Evolutionary conservation across 139 green algal genomes (phyloP).

Genomic region (Zygnema cylindricum): DNA sequence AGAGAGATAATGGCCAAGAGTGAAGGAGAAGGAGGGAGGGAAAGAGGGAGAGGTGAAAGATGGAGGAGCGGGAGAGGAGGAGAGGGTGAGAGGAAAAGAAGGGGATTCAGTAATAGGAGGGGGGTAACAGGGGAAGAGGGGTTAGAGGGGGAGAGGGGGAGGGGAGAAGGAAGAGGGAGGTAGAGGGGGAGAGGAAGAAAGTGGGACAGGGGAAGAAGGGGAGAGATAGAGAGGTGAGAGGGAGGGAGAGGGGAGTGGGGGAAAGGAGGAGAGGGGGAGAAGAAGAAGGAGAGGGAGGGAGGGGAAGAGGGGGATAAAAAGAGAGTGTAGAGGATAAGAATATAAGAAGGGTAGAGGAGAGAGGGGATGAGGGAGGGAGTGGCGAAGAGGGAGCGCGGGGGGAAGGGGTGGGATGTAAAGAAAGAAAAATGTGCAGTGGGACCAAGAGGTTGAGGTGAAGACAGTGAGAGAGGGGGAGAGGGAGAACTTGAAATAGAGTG

Average conservation of each 20-base stretch:
- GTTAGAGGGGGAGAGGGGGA: not conserved
- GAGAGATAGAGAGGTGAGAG: not conserved
- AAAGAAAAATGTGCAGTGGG: not conserved
- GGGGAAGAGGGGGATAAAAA: conserved; percentile 3
- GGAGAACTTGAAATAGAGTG: no score
- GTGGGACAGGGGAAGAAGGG: not conserved
- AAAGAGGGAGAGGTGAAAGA: not conserved
- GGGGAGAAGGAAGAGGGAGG: not conserved
- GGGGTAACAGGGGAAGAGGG: not conserved
- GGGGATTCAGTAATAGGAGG: not conserved
- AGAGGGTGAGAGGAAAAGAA: not conserved
- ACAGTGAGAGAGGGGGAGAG: no score
- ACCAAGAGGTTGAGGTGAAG: not conserved
- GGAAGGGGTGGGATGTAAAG: not conserved
- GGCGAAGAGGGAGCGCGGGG: not conserved
- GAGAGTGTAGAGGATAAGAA: not conserved
- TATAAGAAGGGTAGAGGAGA: not conserved
- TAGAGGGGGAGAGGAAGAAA: not conserved
- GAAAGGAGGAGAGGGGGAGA: not conserved
- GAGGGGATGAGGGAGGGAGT: not conserved
- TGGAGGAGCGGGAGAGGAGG: not conserved
- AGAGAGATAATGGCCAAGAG: not conserved
- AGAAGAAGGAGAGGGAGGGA: not conserved
- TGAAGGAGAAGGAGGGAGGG: not conserved
- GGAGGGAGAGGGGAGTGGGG: not conserved